Percentiles rank a stretch among this genome's conserved stretches.
These are phyloP conservation scores for Cynara cardunculus DNA, from an alignment of 129 eudicot species.

Conservation along the genomic window DNA sequence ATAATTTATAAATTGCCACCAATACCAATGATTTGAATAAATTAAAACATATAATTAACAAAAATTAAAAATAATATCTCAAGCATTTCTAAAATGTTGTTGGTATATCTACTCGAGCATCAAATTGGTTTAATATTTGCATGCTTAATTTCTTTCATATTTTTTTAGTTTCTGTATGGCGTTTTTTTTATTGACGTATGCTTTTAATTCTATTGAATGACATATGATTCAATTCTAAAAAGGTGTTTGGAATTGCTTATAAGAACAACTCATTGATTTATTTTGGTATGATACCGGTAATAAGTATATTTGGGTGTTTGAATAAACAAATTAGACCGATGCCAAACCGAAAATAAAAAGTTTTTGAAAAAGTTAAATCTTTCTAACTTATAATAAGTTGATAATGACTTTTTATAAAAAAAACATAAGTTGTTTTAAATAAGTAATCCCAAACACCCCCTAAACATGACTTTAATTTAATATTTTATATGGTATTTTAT, in stretches of 20 bases:
- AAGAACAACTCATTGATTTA: too few species aligned
- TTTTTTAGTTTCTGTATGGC: background rate
- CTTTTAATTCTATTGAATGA: background rate
- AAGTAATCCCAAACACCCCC: too few species aligned
- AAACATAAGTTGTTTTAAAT: too few species aligned
- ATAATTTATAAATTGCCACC: background rate
- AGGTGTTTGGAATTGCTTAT: too few species aligned
- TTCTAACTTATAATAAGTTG: too few species aligned
- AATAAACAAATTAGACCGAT: too few species aligned
- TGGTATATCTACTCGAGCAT: background rate
- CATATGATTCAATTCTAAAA: background rate
- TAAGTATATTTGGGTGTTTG: too few species aligned
- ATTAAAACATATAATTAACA: background rate
- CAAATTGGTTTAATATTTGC: background rate
- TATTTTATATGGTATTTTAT: background rate
- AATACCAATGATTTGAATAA: slow-evolving; percentile 3
- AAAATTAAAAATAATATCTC: background rate
- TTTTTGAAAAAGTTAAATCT: too few species aligned
- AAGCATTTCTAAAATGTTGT: background rate
- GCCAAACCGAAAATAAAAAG: too few species aligned
- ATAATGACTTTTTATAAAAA: too few species aligned
- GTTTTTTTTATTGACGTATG: background rate
- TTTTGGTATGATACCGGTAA: too few species aligned
- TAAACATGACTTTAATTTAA: background rate
- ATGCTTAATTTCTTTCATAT: background rate